These are phyloP conservation scores for Cyphellophora attinorum DNA, from an alignment of 2,329 filamentous ascomycete genomes.

Conservation along the genomic window DNA sequence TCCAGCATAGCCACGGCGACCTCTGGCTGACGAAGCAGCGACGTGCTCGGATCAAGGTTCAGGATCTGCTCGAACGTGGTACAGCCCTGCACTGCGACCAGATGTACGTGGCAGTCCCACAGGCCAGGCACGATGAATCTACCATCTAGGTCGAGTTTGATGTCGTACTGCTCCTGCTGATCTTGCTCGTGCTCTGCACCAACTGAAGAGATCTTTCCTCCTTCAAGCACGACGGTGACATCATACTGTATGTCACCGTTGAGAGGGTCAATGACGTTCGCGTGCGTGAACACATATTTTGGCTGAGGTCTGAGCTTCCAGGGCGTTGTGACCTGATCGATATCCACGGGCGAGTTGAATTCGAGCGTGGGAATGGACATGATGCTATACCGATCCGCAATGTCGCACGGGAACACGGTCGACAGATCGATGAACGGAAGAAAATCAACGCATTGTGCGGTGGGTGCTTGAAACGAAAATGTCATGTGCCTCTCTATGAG, in stretches of 20 bases:
- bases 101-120: slow-evolving; percentile 43
- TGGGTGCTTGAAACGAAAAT: too few species aligned
- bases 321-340: slow-evolving; percentile 9
- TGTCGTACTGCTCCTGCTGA: slow-evolving; percentile 11
- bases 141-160: slow-evolving; percentile 31
- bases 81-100: slow-evolving; percentile 36
- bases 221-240: slow-evolving; percentile 24
- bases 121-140: slow-evolving; percentile 41
- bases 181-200: slow-evolving; percentile 2
- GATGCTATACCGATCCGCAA: too few species aligned
- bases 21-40: slow-evolving; percentile 37
- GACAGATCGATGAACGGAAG: too few species aligned
- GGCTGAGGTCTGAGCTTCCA: slow-evolving; percentile 18
- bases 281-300: slow-evolving; percentile 30
- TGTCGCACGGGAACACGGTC: too few species aligned
- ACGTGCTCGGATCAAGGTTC: slow-evolving; percentile 22
- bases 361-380: too few species aligned
- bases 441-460: too few species aligned
- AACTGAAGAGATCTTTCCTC: slow-evolving; percentile 25
- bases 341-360: too few species aligned
- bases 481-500: too few species aligned
- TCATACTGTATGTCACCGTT: slow-evolving; percentile 23
- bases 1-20: slow-evolving; percentile 41
- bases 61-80: slow-evolving; percentile 27
- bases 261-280: slow-evolving; percentile 33